These are phyloP conservation scores for Cercophora samala DNA, from an alignment of 495 filamentous ascomycete genomes.

Conservation along the genomic window DNA sequence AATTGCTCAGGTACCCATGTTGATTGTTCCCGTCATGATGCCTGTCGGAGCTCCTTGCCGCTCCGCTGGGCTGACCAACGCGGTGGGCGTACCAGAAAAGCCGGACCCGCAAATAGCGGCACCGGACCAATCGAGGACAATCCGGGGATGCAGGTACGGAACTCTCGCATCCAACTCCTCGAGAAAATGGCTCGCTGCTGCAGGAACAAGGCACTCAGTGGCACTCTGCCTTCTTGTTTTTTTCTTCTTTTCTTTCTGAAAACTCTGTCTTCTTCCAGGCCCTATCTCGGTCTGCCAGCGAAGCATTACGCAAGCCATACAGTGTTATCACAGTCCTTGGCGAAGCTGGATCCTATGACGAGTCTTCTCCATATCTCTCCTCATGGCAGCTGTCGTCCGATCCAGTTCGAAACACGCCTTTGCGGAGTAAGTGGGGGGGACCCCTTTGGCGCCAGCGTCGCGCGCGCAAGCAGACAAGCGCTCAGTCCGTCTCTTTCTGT, in stretches of 20 bases:
- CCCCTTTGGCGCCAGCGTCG: not conserved
- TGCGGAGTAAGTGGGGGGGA: not conserved
- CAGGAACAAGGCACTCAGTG: conserved; percentile 20
- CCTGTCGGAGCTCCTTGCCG: conserved; percentile 4
- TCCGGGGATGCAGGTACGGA: conserved; percentile 21
- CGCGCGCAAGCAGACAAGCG: not conserved
- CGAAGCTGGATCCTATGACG: not conserved
- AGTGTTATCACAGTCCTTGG: not conserved
- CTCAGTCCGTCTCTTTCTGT: not conserved
- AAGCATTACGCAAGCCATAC: conserved; percentile 5
- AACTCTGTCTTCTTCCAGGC: not conserved
- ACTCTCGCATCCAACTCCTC: not conserved
- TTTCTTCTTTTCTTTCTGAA: conserved; percentile 2
- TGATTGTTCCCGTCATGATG: not conserved
- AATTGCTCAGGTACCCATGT: not conserved
- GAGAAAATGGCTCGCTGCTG: conserved; percentile 14
- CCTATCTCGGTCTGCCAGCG: not conserved
- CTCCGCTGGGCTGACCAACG: conserved; percentile 11
- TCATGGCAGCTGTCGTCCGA: conserved; percentile 5
- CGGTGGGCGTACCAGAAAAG: conserved; percentile 7
- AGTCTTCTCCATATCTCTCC: not conserved
- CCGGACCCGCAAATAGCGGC: conserved; percentile 5
- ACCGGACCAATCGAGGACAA: conserved; percentile 12
- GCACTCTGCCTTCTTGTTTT: no score
- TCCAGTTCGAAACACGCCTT: conserved; percentile 11